These are phyloP conservation scores for Alternaria sp. DNA, from an alignment of 2,329 filamentous ascomycete species.

Conservation along the genomic window DNA sequence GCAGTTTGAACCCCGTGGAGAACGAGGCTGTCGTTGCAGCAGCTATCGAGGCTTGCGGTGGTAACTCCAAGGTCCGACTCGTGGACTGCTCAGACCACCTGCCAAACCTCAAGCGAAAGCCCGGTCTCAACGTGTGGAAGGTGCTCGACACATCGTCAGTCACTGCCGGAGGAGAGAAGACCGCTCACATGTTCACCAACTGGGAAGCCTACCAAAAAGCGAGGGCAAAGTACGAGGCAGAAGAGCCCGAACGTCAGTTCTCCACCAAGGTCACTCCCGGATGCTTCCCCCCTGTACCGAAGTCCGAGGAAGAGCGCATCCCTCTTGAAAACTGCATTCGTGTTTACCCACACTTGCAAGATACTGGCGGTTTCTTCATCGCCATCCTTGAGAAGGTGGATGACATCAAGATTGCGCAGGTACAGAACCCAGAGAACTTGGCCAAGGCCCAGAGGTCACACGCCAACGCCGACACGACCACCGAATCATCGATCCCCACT, in stretches of 20 bases:
- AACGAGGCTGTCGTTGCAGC: slow-evolving; percentile 91
- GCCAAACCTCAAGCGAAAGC: slow-evolving; percentile 74
- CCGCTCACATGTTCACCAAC: slow-evolving; percentile 76
- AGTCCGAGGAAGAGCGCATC: slow-evolving; percentile 64
- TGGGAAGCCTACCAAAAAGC: slow-evolving; percentile 83
- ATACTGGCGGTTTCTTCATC: slow-evolving; percentile 98
- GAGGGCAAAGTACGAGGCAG: slow-evolving; percentile 63
- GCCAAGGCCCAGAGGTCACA: slow-evolving; percentile 31
- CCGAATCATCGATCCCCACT: slow-evolving; percentile 27
- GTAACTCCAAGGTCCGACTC: slow-evolving; percentile 78
- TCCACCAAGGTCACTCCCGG: slow-evolving; percentile 66
- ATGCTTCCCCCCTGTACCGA: slow-evolving; percentile 78
- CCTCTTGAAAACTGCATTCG: slow-evolving; percentile 91
- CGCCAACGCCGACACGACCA: slow-evolving; percentile 25
- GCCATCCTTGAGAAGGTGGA: slow-evolving; percentile 89
- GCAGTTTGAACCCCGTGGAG: slow-evolving; percentile 98
- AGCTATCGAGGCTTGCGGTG: slow-evolving; percentile 89
- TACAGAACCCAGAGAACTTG: slow-evolving; percentile 33
- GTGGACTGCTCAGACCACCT: slow-evolving; percentile 82
- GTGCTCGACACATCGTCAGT: slow-evolving; percentile 66
- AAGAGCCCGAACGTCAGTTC: slow-evolving; percentile 64
- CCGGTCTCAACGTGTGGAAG: slow-evolving; percentile 83
- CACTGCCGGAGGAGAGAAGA: slow-evolving; percentile 65
- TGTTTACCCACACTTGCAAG: slow-evolving; percentile 92
- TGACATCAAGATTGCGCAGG: slow-evolving; percentile 58